These are phyloP conservation scores for Trichoderma hamatum DNA, from an alignment of 2,329 filamentous ascomycete species.

Conservation along the genomic window DNA sequence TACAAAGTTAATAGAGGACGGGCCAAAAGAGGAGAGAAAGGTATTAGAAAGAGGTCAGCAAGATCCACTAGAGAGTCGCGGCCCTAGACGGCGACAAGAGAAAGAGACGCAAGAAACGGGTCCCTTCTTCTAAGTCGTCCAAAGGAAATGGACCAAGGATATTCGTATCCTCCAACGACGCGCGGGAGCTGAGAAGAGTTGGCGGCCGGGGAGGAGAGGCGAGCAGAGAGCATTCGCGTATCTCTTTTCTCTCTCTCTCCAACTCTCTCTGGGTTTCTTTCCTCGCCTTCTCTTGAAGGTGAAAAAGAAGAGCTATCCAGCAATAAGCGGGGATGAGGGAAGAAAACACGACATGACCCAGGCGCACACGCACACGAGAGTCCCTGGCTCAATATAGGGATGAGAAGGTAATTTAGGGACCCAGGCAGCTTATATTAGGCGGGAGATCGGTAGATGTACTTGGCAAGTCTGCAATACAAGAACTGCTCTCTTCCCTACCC, in stretches of 20 bases:
- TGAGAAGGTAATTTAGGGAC: constrained; percentile 20
- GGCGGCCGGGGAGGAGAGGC: constrained; percentile 11
- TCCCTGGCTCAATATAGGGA: constrained; percentile 24
- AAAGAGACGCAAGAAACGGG: constrained; percentile 21
- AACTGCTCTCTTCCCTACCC: constrained; percentile 22
- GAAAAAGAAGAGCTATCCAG: constrained; percentile 22
- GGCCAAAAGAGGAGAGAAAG: background rate
- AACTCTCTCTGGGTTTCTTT: background rate
- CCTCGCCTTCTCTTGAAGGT: background rate
- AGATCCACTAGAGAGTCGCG: constrained; percentile 22
- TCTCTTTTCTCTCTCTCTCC: background rate
- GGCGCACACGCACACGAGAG: constrained; percentile 10
- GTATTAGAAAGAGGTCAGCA: constrained; percentile 20
- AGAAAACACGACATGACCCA: constrained; percentile 15
- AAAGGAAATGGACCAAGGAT: constrained; percentile 10
- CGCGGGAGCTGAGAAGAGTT: constrained; percentile 4
- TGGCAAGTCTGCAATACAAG: constrained; percentile 15
- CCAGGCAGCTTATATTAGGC: constrained; percentile 26
- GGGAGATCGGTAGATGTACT: constrained; percentile 21
- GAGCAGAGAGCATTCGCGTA: background rate
- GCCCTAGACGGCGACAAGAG: constrained; percentile 15
- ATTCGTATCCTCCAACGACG: constrained; percentile 12
- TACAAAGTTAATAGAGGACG: constrained; percentile 1
- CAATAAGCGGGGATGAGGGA: constrained; percentile 25
- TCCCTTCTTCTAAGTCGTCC: constrained; percentile 12